Evolutionary conservation across 2,329 filamentous ascomycete species (phyloP), one percentile per base, ranked within the genome.

Genomic region (Hymenoscyphus scutula): DNA sequence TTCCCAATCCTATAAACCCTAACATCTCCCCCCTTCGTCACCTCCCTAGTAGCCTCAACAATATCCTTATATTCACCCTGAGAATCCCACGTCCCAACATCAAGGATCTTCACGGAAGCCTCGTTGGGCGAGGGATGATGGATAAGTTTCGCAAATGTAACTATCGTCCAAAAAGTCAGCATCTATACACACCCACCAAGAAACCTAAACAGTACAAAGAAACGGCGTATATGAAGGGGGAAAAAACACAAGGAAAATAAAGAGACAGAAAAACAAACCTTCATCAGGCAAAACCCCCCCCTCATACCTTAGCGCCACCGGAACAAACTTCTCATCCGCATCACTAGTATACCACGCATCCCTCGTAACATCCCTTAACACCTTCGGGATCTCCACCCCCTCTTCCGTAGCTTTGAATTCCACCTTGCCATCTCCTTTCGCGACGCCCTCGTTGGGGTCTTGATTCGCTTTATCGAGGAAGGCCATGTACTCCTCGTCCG

Each of bases 401-500:
- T 79, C 70, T 69, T 86, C 83, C 54, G 77, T 76, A 30, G 81
- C 73, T 75, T 83, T 85, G 71, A 86, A 81, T 59, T 76, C 75
- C n/a, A 66, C 65, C 65, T 70, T 73, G 53, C 60, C 69, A 53
- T 63, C 55, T 34, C 64, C 65, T 59, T 77, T 72, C 6, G 74
- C 74, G 45, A 75, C 72, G 66, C 88, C 87, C 63, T 86, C 83
- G 74, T 86, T 88, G 19, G 89, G 88, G 73, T 92, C 88, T 71
- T 87, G 80, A 78, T 96, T 96, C 60, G 92, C 91, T 79, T 95
- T 95, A 74, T 95, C 84, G 62, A 97, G 81, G 74, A 97, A 97
- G 64, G 89, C 81, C 77, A 87, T 84, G 80, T 97, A 97, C 65
- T 90, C 89, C 65, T 90, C 86, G 81, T 97, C 92, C 60, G 87